Conservation (phyloP, 2,329 filamentous ascomycete species). For the Tolypocladium endophyticum region DNA sequence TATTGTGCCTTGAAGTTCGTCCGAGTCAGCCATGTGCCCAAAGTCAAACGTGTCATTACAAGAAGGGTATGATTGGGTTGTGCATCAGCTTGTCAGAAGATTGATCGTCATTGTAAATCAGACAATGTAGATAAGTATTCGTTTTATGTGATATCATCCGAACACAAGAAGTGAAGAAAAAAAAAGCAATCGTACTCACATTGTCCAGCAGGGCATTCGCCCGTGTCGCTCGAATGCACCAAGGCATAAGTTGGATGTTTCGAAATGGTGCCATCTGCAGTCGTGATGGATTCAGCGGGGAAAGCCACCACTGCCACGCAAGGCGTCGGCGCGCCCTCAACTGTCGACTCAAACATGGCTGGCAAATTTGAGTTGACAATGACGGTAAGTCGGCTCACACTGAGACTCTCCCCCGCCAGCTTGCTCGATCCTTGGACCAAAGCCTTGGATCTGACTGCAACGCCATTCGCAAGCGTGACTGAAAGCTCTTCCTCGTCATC, state of each 20-base stretch:
- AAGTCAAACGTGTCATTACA: conserved; percentile 2
- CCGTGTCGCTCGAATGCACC: conserved; percentile 80
- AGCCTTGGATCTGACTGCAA: conserved; percentile 42
- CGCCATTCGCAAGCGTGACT: conserved; percentile 45
- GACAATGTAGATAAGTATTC: conserved; percentile 99
- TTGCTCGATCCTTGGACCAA: conserved; percentile 36
- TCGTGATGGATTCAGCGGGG: conserved; percentile 38
- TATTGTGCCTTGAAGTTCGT: conserved; percentile 16
- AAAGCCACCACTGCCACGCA: conserved; percentile 64
- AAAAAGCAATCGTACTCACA: conserved; percentile 53
- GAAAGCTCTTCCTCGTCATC: conserved; percentile 21
- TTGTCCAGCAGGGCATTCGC: conserved; percentile 81
- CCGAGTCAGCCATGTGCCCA: conserved; percentile 19
- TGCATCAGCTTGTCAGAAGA: conserved; percentile 84
- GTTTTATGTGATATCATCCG: conserved; percentile 69
- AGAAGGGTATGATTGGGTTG: conserved; percentile 12
- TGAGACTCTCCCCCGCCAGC: conserved; percentile 13
- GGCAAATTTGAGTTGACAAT: conserved; percentile 58
- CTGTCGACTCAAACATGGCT: conserved; percentile 56
- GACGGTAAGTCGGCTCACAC: conserved; percentile 51
- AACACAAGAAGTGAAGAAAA: conserved; percentile 29
- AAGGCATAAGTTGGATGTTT: conserved; percentile 46
- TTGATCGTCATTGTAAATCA: conserved; percentile 82
- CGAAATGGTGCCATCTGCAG: conserved; percentile 19
- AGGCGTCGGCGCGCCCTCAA: conserved; percentile 67